Conservation (phyloP, 148 eudicot genomes). For the Fagopyrum tataricum region DNA sequence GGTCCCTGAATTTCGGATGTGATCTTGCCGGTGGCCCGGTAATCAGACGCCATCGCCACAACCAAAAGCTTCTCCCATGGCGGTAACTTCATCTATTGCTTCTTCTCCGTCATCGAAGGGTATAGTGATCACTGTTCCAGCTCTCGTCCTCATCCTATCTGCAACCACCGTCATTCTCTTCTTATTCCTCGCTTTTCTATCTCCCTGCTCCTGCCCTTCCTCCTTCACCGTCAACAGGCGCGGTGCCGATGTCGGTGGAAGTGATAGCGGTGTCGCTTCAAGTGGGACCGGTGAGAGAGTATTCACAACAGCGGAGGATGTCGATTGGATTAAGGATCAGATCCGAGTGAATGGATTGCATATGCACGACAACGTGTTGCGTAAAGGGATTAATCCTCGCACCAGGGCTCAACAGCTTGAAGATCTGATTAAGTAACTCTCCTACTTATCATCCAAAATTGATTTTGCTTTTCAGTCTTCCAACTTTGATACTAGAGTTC, state of each 20-base stretch:
- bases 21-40: too few species aligned
- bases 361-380: conserved; percentile 78
- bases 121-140: conserved; percentile 55
- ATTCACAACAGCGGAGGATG: conserved; percentile 51
- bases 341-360: conserved; percentile 70
- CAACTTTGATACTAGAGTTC: too few species aligned
- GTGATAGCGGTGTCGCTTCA: too few species aligned
- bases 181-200: conserved; percentile 37
- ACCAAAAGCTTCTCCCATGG: conserved; percentile 1
- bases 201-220: conserved; percentile 26
- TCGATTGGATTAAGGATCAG: conserved; percentile 64
- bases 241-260: conserved; percentile 4
- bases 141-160: conserved; percentile 38
- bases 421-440: conserved; percentile 55
- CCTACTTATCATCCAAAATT: not conserved
- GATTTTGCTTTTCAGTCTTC: not conserved
- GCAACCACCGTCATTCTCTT: conserved; percentile 51
- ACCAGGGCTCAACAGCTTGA: conserved; percentile 80
- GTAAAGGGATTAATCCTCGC: conserved; percentile 95
- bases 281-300: conserved; percentile 18
- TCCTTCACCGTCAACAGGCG: conserved; percentile 3
- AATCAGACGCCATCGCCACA: too few species aligned
- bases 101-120: conserved; percentile 36
- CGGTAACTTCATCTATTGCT: conserved; percentile 17
- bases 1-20: too few species aligned